Base-by-base conservation (phyloP, 2,329 filamentous ascomycete genomes). In the Pleomassaria siparia region DNA sequence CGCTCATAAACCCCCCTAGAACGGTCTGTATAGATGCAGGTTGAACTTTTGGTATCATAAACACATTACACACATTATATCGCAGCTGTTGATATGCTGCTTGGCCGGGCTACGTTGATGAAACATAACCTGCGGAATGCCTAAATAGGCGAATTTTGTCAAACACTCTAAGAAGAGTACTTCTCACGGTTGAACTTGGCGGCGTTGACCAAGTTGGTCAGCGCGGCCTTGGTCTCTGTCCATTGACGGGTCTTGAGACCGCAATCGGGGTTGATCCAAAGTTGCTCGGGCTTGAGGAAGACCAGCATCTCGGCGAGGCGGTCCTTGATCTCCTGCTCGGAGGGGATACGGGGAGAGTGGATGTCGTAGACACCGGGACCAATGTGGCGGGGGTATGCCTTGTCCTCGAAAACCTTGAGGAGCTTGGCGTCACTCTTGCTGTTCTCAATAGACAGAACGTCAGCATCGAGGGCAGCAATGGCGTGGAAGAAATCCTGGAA, bases 401-500 rank as follows among this genome's bases (percentile, higher is more conserved):
- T 89, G 75, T 97, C 92, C 64, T 96, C 89, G 73, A 99, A 99
- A 76, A 99, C 94, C 79, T 92, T 88, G 73, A 99, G 88, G 63
- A 99, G 87, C 88, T 99, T 99, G 72, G 94, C 94, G 70, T 99
- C 94, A 66, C 89, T 95, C 88, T 99, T 99, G 88, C 89, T 95
- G 89, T 99, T 99, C 87, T 99, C 94, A 66, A 99, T 99, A 72
- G 89, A 95, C 69, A 99, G 86, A 56, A 99, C 94, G 77, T 99
- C 94, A 56, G 94, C 92, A 73, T 99, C 94, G 58, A 99, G 87
- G 53, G 94, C 92, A 59, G 94, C 90, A 66, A 99, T 99, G 78
- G 94, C 94, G 79, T 97, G 90, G 91, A 99, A 99, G 85, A 99
- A 99, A 83, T 99, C 94, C 81, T 99, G 94, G 89, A 99, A 99